These are phyloP conservation scores for Colletotrichum paranaense DNA, from an alignment of 2,329 filamentous ascomycete species.

Conservation along the genomic window DNA sequence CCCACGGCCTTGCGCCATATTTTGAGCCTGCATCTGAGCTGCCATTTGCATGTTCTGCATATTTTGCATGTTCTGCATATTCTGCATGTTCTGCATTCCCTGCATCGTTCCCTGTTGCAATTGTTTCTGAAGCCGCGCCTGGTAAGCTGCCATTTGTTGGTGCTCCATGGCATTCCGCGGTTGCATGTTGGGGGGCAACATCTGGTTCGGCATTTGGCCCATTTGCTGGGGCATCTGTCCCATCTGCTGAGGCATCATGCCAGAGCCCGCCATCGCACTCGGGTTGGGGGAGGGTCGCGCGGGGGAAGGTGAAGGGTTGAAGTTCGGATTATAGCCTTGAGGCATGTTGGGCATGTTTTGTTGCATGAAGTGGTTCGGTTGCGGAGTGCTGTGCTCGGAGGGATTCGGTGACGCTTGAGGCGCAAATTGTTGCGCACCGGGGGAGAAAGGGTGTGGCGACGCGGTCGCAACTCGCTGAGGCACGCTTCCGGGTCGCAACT, in stretches of 20 bases:
- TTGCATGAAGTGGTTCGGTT: conserved; percentile 77
- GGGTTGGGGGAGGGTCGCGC: conserved; percentile 66
- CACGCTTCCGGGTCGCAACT: conserved; percentile 76
- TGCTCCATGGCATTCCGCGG: conserved; percentile 73
- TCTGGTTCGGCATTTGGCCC: conserved; percentile 46
- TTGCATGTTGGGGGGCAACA: conserved; percentile 49
- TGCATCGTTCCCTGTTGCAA: conserved; percentile 70
- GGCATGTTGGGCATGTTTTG: conserved; percentile 69
- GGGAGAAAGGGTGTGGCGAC: conserved; percentile 91
- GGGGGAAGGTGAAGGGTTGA: conserved; percentile 66
- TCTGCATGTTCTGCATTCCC: conserved; percentile 53
- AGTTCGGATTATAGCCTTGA: conserved; percentile 69
- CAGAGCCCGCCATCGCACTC: conserved; percentile 61
- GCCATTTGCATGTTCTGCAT: conserved; percentile 59
- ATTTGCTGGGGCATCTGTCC: conserved; percentile 57
- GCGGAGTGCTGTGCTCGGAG: conserved; percentile 81
- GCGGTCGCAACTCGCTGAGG: conserved; percentile 88
- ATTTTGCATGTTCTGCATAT: conserved; percentile 54
- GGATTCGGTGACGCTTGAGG: conserved; percentile 80
- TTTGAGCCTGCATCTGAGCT: conserved; percentile 62
- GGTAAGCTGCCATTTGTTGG: conserved; percentile 80
- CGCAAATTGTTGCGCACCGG: conserved; percentile 77
- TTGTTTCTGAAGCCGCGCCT: conserved; percentile 86
- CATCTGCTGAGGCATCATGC: conserved; percentile 64
- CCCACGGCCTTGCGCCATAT: conserved; percentile 53